Evolutionary conservation across 257 asterid genomes (phyloP).

Genomic region (Anisodus tanguticus): DNA sequence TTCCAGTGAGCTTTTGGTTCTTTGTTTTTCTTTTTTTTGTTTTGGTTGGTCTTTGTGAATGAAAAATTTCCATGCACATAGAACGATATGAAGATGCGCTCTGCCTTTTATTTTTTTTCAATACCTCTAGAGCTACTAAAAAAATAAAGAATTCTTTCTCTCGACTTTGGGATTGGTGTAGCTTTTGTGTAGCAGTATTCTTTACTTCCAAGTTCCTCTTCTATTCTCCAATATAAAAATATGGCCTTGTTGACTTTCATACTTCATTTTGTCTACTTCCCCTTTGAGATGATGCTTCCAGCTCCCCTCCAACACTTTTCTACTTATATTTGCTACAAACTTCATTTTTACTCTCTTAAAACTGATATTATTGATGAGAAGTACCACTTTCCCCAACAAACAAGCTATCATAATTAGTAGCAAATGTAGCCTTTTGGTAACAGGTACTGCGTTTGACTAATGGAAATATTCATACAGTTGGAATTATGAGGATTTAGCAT

Average conservation of each 20-base stretch:
- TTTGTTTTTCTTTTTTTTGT: neutral
- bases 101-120: conserved; percentile 24
- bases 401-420: neutral
- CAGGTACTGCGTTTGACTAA: neutral
- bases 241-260: conserved; percentile 5
- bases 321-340: neutral
- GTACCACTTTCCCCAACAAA: neutral
- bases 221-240: neutral
- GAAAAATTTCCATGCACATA: conserved; percentile 16
- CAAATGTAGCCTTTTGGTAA: neutral
- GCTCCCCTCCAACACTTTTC: neutral
- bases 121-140: conserved; percentile 19
- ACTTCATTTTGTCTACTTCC: neutral
- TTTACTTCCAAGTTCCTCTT: neutral
- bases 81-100: conserved; percentile 22
- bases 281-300: neutral
- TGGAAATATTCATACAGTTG: neutral
- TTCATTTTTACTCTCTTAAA: neutral
- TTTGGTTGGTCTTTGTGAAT: neutral
- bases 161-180: conserved; percentile 25
- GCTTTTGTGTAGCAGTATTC: neutral
- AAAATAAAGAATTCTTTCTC: neutral
- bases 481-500: neutral
- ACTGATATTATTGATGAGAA: neutral
- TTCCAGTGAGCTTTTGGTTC: neutral